Base-by-base conservation (phyloP, 2,329 filamentous ascomycete species). In the Parastagonospora avenae region DNA sequence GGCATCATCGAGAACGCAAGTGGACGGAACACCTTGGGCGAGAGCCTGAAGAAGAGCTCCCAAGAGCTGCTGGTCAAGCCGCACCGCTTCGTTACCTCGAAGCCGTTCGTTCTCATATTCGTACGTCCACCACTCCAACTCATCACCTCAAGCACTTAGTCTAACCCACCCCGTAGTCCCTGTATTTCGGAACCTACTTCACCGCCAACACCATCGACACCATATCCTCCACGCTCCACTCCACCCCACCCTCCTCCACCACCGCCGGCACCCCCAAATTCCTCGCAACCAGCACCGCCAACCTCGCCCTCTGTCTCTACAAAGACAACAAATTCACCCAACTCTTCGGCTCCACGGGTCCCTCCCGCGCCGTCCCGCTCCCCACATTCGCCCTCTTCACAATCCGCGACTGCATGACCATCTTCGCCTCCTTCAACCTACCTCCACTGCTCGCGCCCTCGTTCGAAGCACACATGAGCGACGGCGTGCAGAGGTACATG, bases 341-440 rank as follows among this genome's bases (percentile, higher is more conserved):
- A 66, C 83, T 96, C 66, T 96, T 95, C 71, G 90, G 90, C 10
- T 71, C 75, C 3, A 52, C 80, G 73, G 55, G 80, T 74, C 49
- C 68, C 8, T 57, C 74, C 27, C 62, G 77, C 41, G 58, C 78
- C 55, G 88, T 96, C 0, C 86, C 90, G 0, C 74, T 85, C 29
- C 79, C 88, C 1, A 90, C 87, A 8, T 94, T 92, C 74, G 78
- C 81, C 1, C 84, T 96, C 50, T 97, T 96, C 79, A 86, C 90
- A 2, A 69, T 88, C 48, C 86, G 92, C 63, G 92, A 97, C 76
- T 91, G 88, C 74, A 77, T 96, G 55, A 96, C 92, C 44, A 92
- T 96, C 64, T 96, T 95, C 72, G 91, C 91, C 4, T 90, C 86
- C 10, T 97, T 97, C 82, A 97, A 97, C 70, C 78, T 96, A 2